Conservation (phyloP, 1,284 basidiomycete species). For the Leccinum ponderosum region DNA sequence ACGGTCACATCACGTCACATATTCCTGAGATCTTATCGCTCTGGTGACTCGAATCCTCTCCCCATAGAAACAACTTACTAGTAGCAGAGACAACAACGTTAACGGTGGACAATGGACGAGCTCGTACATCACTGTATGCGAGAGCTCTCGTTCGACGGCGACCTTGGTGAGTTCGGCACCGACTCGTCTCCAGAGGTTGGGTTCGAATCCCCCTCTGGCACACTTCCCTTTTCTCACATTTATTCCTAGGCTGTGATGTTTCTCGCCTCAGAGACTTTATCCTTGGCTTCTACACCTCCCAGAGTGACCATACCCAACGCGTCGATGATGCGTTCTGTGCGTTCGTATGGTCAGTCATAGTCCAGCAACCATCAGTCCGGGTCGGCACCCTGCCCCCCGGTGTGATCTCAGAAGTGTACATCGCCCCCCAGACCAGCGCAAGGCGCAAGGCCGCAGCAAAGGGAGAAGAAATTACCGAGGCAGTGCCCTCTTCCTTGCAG, state of each 20-base stretch:
- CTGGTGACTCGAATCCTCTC: background rate
- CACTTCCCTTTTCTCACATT: slow-evolving; percentile 28
- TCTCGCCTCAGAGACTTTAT: slow-evolving; percentile 71
- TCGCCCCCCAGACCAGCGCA: slow-evolving; percentile 70
- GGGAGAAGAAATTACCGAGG: slow-evolving; percentile 48
- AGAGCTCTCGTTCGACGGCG: slow-evolving; percentile 82
- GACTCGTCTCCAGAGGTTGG: slow-evolving; percentile 5
- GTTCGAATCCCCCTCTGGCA: slow-evolving; percentile 46
- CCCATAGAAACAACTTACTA: background rate
- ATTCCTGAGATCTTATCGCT: slow-evolving; percentile 16
- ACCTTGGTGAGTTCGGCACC: slow-evolving; percentile 56
- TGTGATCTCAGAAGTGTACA: slow-evolving; percentile 62
- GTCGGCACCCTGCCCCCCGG: slow-evolving; percentile 66
- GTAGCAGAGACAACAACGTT: background rate
- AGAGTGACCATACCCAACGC: slow-evolving; percentile 47
- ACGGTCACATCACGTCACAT: slow-evolving; percentile 24
- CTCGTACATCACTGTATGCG: slow-evolving; percentile 73
- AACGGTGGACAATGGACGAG: slow-evolving; percentile 58
- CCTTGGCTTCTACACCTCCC: slow-evolving; percentile 56
- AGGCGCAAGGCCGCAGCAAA: slow-evolving; percentile 60
- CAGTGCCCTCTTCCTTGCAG: slow-evolving; percentile 46
- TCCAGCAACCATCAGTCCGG: slow-evolving; percentile 67
- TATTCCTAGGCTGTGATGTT: slow-evolving; percentile 61
- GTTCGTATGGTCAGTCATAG: slow-evolving; percentile 79
- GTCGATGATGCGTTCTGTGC: slow-evolving; percentile 76